A percentile compares a stretch with the other conserved stretches of the same genome.
These are phyloP conservation scores for Capillidium rhysosporum DNA, from an alignment of 371 early-diverging fungal species.

Conservation along the genomic window DNA sequence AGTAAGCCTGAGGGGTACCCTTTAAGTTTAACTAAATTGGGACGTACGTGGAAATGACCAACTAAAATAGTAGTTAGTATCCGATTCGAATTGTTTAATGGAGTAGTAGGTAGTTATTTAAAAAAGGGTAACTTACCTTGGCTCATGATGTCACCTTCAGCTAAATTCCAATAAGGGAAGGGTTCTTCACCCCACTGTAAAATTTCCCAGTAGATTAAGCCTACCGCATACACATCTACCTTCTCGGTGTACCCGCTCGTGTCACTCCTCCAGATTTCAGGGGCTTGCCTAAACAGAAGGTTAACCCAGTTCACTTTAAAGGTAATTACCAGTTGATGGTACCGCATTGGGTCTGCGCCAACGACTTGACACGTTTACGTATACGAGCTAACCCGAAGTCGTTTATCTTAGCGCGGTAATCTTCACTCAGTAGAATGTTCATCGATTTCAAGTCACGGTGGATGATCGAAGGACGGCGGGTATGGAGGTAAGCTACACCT, in stretches of 20 bases:
- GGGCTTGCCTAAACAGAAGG: conserved; percentile 20
- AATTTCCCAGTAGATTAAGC: conserved; percentile 62
- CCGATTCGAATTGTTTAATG: no score
- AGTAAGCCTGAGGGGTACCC: conserved; percentile 33
- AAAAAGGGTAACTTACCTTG: no score
- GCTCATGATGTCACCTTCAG: conserved; percentile 33
- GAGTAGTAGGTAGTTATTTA: no score
- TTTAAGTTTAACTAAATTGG: conserved; percentile 29
- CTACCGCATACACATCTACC: conserved; percentile 48
- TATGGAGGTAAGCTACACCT: conserved; percentile 31
- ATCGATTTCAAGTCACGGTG: conserved; percentile 70
- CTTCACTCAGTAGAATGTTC: conserved; percentile 44
- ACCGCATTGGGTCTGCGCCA: conserved; percentile 51
- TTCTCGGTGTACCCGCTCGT: conserved; percentile 55
- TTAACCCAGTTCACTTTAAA: not conserved
- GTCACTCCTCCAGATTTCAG: conserved; percentile 49
- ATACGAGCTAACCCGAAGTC: conserved; percentile 66
- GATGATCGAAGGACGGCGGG: conserved; percentile 31
- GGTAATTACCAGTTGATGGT: conserved; percentile 53
- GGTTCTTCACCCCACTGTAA: conserved; percentile 47
- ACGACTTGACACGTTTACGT: conserved; percentile 35
- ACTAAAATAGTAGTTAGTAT: no score
- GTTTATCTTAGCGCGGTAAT: conserved; percentile 53
- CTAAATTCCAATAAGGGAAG: conserved; percentile 48
- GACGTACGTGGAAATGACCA: conserved; percentile 33